Conservation (phyloP, 2,329 filamentous ascomycete genomes). For the Periconia sp. region DNA sequence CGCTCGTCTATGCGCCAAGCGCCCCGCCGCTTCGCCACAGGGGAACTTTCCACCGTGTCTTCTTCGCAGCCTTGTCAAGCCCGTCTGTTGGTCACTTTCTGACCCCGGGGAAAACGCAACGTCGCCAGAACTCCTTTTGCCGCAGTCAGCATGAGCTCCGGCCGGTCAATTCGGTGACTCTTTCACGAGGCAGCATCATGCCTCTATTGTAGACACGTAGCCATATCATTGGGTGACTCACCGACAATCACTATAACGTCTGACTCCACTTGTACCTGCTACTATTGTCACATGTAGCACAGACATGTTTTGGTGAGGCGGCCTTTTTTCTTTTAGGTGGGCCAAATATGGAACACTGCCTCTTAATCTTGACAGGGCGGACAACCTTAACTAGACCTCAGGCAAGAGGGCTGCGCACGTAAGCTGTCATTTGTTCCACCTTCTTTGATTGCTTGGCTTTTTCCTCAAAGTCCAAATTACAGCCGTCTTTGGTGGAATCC, state of each 20-base stretch:
- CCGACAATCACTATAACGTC: too few species aligned
- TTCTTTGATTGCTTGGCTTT: too few species aligned
- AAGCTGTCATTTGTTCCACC: too few species aligned
- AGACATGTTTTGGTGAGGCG: too few species aligned
- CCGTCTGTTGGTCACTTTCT: slow-evolving; percentile 1
- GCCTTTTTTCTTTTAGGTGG: neutral
- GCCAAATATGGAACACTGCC: neutral
- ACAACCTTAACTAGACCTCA: slow-evolving; percentile 1
- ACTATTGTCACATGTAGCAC: too few species aligned
- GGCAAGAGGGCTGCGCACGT: neutral
- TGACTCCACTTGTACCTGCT: too few species aligned
- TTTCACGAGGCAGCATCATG: neutral
- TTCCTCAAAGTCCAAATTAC: too few species aligned
- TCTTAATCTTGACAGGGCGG: neutral
- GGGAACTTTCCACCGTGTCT: slow-evolving; percentile 3
- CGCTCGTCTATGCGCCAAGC: slow-evolving; percentile 12
- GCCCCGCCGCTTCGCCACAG: slow-evolving; percentile 3
- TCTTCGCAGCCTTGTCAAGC: neutral
- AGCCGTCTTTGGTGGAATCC: too few species aligned
- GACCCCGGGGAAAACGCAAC: slow-evolving; percentile 6
- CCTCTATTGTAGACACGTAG: neutral
- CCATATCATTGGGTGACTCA: too few species aligned
- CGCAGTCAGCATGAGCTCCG: too few species aligned
- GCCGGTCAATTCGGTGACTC: too few species aligned
- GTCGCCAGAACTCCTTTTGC: slow-evolving; percentile 12